These are phyloP conservation scores for Scutellaria baicalensis DNA, from an alignment of 257 asterid species.

Conservation along the genomic window DNA sequence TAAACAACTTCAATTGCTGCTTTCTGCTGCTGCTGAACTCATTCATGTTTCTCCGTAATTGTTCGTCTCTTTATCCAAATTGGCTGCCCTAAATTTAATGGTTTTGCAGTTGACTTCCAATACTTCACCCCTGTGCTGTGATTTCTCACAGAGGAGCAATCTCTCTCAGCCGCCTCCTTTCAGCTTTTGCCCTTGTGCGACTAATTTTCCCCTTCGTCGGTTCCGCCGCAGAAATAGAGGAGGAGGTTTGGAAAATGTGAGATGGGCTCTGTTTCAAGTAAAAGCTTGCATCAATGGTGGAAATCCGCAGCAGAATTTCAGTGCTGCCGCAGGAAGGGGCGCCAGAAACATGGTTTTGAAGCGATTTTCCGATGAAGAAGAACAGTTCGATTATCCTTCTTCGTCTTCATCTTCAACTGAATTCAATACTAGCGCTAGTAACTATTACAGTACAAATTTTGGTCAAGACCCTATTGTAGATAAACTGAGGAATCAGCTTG, in stretches of 20 bases:
- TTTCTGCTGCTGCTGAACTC: not conserved
- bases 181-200: conserved; percentile 29
- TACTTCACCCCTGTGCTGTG: conserved; percentile 24
- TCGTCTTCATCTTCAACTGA: conserved; percentile 33
- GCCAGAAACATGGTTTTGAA: conserved; percentile 47
- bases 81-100: conserved; percentile 38
- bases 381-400: conserved; percentile 16
- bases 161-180: conserved; percentile 22
- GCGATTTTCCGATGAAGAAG: conserved; percentile 51
- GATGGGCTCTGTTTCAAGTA: conserved; percentile 32
- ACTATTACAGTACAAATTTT: conserved; percentile 51
- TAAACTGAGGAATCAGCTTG: conserved; percentile 86
- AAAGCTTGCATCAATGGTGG: conserved; percentile 49
- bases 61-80: conserved; percentile 5
- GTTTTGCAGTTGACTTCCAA: conserved; percentile 42
- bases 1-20: not conserved
- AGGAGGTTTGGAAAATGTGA: conserved; percentile 22
- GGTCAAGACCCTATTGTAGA: conserved; percentile 89
- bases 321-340: conserved; percentile 34
- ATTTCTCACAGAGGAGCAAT: conserved; percentile 24
- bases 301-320: conserved; percentile 33
- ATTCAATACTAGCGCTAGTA: conserved; percentile 15
- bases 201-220: not conserved
- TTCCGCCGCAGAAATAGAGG: conserved; percentile 13
- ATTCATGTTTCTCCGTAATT: conserved; percentile 31